Percentiles rank a stretch among this genome's conserved stretches.
Evolutionary conservation across 140 eudicot species (phyloP).

Genomic region (Stevia rebaudiana): DNA sequence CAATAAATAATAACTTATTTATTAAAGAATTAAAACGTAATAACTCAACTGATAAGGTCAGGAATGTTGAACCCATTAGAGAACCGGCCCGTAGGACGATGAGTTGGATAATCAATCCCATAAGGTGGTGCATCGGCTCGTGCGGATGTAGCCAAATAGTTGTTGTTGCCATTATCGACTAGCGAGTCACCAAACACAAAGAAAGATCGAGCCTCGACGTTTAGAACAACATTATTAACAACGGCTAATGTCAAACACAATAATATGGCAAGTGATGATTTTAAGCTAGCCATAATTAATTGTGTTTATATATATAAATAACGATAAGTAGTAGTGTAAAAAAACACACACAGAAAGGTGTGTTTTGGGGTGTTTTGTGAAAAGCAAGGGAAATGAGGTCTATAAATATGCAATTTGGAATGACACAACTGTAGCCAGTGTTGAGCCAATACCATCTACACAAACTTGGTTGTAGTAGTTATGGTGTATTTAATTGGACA

Average conservation of each 20-base stretch:
- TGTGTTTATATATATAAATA: neutral
- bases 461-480: constrained; percentile 37
- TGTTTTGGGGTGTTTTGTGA: constrained; percentile 18
- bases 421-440: constrained; percentile 16
- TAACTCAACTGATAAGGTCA: constrained; percentile 45
- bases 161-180: constrained; percentile 20
- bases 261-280: constrained; percentile 25
- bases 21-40: neutral
- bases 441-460: constrained; percentile 37
- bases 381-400: constrained; percentile 16
- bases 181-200: constrained; percentile 18
- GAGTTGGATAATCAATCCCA: constrained; percentile 9
- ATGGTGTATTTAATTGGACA: constrained; percentile 35
- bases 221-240: constrained; percentile 12
- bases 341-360: constrained; percentile 16
- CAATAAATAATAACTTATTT: neutral
- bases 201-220: constrained; percentile 32
- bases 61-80: constrained; percentile 7
- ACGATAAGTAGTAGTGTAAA: constrained; percentile 2
- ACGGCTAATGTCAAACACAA: constrained; percentile 15
- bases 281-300: constrained; percentile 23
- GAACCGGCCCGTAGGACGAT: constrained; percentile 1
- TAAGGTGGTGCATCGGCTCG: constrained; percentile 14
- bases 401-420: constrained; percentile 25
- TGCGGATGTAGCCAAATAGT: constrained; percentile 9